These are phyloP conservation scores for Mikania micrantha DNA, from an alignment of 129 eudicot species.

Conservation along the genomic window DNA sequence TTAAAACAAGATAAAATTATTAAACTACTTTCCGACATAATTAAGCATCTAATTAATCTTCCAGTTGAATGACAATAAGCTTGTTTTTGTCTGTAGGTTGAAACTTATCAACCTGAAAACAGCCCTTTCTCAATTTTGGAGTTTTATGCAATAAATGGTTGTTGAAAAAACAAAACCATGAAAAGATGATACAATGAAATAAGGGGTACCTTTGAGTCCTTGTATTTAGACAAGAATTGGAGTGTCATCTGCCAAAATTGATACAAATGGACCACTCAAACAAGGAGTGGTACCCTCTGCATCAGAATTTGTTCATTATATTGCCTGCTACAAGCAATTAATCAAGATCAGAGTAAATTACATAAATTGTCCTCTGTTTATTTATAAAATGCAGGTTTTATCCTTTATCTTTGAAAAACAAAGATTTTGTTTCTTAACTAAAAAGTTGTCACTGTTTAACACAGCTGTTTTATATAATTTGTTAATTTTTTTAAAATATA, in stretches of 20 bases:
- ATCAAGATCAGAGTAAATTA: too few species aligned
- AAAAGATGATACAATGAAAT: conserved; percentile 25
- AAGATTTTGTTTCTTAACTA: too few species aligned
- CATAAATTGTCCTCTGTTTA: too few species aligned
- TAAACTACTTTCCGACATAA: too few species aligned
- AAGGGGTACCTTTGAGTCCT: conserved; percentile 20
- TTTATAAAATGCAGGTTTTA: too few species aligned
- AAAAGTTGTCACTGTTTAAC: too few species aligned
- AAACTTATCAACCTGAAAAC: background rate
- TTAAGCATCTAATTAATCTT: too few species aligned
- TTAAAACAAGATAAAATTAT: background rate
- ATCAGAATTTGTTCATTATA: conserved; percentile 11
- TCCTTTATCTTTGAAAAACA: too few species aligned
- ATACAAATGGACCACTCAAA: conserved; percentile 30
- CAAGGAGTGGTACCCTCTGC: conserved; percentile 12
- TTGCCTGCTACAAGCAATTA: conserved; percentile 20
- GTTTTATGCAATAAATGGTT: conserved; percentile 10
- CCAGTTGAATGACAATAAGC: too few species aligned
- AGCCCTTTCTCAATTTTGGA: background rate
- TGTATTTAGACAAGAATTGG: conserved; percentile 26
- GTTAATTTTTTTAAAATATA: too few species aligned
- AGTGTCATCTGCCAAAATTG: conserved; percentile 16
- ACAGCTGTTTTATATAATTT: too few species aligned
- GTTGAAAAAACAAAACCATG: conserved; percentile 20
- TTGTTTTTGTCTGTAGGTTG: background rate